Conservation (phyloP, 345 rosid species). For the Bruguiera gymnorhiza region DNA sequence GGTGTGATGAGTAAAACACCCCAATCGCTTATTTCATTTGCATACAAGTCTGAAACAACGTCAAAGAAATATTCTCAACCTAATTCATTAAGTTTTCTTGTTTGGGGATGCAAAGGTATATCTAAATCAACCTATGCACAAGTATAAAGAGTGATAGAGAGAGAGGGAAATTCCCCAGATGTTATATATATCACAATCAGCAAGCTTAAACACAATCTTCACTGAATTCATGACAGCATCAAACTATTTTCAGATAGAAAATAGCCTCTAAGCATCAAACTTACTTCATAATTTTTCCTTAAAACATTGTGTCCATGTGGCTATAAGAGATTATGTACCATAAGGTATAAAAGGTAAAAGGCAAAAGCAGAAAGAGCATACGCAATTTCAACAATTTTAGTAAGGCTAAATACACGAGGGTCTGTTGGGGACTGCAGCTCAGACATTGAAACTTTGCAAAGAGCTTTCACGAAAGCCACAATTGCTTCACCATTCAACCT, state of each 20-base stretch:
- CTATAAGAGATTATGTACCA: neutral
- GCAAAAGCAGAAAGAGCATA: slow-evolving; percentile 43
- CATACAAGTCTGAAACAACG: neutral
- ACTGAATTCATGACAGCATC: no score
- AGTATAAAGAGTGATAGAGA: no score
- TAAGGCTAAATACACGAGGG: slow-evolving; percentile 97
- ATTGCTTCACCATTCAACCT: slow-evolving; percentile 89
- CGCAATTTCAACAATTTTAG: slow-evolving; percentile 95
- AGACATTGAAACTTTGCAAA: slow-evolving; percentile 88
- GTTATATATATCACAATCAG: no score
- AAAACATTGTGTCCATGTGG: no score
- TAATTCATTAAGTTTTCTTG: no score
- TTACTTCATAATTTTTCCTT: no score
- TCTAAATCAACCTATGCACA: no score
- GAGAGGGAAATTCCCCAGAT: no score
- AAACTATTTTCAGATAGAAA: no score
- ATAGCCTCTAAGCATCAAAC: no score
- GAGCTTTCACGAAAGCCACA: slow-evolving; percentile 89
- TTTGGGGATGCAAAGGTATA: no score
- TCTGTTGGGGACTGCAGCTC: slow-evolving; percentile 98
- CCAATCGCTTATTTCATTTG: neutral
- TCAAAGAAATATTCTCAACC: neutral
- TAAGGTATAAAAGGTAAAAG: neutral
- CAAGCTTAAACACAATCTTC: no score
- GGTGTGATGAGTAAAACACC: neutral